These are phyloP conservation scores for Populus hybrid DNA, from an alignment of 441 rosid genomes.

Conservation along the genomic window DNA sequence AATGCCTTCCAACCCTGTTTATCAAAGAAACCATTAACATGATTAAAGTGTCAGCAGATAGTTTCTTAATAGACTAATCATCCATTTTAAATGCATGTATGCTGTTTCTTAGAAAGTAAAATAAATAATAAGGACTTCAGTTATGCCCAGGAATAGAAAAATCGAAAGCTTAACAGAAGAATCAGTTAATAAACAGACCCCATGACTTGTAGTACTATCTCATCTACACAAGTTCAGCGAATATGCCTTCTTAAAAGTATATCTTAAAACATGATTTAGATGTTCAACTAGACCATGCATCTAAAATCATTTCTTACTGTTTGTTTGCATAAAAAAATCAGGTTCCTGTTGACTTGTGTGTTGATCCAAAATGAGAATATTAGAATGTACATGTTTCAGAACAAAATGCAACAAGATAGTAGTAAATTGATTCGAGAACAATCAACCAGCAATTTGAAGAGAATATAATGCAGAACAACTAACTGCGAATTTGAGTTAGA, in stretches of 20 bases:
- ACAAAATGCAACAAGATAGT: not conserved
- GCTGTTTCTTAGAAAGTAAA: slow-evolving; percentile 1
- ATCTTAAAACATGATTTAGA: not conserved
- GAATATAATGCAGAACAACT: not conserved
- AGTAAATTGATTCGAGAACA: not conserved
- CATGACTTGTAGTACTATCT: not conserved
- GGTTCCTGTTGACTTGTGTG: not conserved
- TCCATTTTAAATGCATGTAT: not conserved
- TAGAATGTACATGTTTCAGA: not conserved
- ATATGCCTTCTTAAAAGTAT: not conserved
- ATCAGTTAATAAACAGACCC: too few species aligned
- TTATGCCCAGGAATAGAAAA: not conserved
- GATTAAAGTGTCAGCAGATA: slow-evolving; percentile 18
- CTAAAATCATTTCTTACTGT: not conserved
- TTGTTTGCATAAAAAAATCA: not conserved
- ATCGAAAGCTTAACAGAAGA: not conserved
- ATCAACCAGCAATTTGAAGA: not conserved
- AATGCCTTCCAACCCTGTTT: slow-evolving; percentile 97
- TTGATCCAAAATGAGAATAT: not conserved
- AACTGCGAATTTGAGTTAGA: not conserved
- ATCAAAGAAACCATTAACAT: slow-evolving; percentile 22
- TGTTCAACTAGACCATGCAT: not conserved
- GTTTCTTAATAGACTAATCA: slow-evolving; percentile 3
- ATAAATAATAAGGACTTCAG: not conserved
- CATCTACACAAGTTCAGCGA: not conserved